phyloP scores from a whole-genome alignment of 2,329 filamentous ascomycete genomes.

The Colletotrichum phormii region DNA sequence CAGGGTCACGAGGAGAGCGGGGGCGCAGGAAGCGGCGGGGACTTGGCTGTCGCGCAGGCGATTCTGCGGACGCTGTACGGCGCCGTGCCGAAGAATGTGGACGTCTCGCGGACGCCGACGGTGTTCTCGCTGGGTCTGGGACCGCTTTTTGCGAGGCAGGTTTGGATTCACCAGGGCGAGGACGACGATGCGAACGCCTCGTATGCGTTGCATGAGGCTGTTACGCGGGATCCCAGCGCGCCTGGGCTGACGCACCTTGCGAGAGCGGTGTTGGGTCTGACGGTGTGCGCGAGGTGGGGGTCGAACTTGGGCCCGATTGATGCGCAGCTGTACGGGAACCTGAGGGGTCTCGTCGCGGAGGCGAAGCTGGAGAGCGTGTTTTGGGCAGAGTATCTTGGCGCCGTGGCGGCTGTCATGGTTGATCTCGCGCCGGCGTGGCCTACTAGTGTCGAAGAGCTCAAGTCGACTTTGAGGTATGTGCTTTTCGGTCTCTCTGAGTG shows the following conservation, averaged over 20 bases:
- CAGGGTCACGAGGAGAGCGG: slow-evolving; percentile 8
- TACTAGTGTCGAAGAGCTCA: slow-evolving; percentile 47
- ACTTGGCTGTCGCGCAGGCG: slow-evolving; percentile 48
- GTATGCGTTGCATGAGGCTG: slow-evolving; percentile 78
- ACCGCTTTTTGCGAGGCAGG: slow-evolving; percentile 58
- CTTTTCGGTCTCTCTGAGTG: neutral
- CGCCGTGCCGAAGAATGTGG: slow-evolving; percentile 54
- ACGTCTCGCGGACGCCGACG: slow-evolving; percentile 51
- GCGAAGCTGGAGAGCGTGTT: slow-evolving; percentile 55
- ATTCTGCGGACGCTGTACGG: slow-evolving; percentile 52
- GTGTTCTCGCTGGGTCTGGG: slow-evolving; percentile 57
- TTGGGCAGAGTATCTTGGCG: slow-evolving; percentile 66
- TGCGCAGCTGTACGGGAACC: slow-evolving; percentile 52
- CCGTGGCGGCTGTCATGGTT: slow-evolving; percentile 57
- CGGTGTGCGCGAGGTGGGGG: slow-evolving; percentile 80
- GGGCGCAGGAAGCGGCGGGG: slow-evolving; percentile 37
- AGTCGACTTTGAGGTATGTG: slow-evolving; percentile 54
- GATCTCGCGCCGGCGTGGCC: slow-evolving; percentile 57
- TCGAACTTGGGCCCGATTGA: slow-evolving; percentile 66
- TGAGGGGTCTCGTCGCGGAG: slow-evolving; percentile 55
- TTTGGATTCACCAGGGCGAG: slow-evolving; percentile 64
- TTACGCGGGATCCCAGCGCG: slow-evolving; percentile 73
- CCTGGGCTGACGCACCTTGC: slow-evolving; percentile 81
- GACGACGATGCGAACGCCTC: slow-evolving; percentile 68
- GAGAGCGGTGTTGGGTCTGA: slow-evolving; percentile 77